These are phyloP conservation scores for Suillus decipiens DNA, from an alignment of 768 basidiomycete genomes.

Conservation along the genomic window DNA sequence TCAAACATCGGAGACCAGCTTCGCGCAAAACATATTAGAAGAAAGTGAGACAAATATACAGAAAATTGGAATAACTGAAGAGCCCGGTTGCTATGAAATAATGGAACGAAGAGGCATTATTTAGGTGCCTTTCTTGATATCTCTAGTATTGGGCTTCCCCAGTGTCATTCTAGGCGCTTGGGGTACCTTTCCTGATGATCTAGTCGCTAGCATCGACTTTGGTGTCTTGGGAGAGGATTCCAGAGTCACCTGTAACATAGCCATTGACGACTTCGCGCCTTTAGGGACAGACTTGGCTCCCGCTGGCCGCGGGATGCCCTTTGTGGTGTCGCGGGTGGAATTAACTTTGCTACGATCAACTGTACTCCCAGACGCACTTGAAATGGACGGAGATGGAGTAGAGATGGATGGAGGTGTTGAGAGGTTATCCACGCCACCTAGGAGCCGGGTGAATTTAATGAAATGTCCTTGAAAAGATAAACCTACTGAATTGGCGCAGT, in stretches of 20 bases:
- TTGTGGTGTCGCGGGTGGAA: not conserved
- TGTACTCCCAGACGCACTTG: not conserved
- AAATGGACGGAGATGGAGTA: not conserved
- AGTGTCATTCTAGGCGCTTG: not conserved
- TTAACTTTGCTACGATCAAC: not conserved
- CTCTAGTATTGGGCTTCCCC: not conserved
- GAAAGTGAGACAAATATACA: not conserved
- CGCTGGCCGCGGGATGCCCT: not conserved
- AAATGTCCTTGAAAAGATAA: slow-evolving; percentile 1
- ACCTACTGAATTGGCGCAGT: not conserved
- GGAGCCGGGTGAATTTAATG: not conserved
- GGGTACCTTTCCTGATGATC: not conserved
- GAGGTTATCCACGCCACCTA: not conserved
- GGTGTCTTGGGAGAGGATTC: not conserved
- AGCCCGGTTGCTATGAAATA: not conserved
- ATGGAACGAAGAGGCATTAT: not conserved
- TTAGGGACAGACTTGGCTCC: not conserved
- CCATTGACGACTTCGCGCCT: not conserved
- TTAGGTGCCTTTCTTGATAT: slow-evolving; percentile 1
- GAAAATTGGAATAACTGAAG: not conserved
- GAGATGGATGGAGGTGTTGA: not conserved
- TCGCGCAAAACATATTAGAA: not conserved
- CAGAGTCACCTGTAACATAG: not conserved
- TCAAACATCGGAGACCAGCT: not conserved
- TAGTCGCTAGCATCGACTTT: not conserved